phyloP scores from a whole-genome alignment of 192 early-diverging fungal species.

The Backusella parvicylindrica region DNA sequence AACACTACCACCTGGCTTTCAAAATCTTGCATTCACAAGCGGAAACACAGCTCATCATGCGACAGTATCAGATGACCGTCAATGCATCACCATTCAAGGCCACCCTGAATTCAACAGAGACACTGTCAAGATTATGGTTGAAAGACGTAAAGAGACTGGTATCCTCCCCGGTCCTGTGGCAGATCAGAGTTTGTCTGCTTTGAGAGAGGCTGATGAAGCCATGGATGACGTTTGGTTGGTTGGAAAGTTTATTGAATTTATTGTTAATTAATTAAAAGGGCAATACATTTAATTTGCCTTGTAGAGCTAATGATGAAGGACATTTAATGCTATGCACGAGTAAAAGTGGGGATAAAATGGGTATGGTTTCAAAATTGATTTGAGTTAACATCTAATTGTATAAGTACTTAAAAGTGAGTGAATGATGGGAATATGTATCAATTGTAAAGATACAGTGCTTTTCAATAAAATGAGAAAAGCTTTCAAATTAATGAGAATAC shows the following conservation, averaged over 20 bases:
- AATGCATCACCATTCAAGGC: constrained; percentile 62
- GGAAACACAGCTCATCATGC: constrained; percentile 56
- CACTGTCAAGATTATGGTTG: constrained; percentile 37
- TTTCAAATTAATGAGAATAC: no score
- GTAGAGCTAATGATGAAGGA: not conserved
- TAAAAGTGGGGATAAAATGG: not conserved
- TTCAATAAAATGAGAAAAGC: no score
- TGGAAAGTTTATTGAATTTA: constrained; percentile 20
- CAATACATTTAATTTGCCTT: not conserved
- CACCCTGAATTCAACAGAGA: constrained; percentile 66
- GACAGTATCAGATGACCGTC: constrained; percentile 51
- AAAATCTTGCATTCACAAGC: constrained; percentile 46
- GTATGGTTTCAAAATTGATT: not conserved
- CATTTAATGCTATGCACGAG: not conserved
- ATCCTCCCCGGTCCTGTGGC: constrained; percentile 33
- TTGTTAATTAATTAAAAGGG: not conserved
- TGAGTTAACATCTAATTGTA: not conserved
- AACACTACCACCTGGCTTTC: constrained; percentile 58
- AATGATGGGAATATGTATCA: no score
- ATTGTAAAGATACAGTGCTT: no score
- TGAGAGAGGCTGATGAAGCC: constrained; percentile 8
- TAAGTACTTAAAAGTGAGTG: not conserved
- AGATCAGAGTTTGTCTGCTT: constrained; percentile 11
- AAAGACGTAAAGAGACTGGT: constrained; percentile 26
- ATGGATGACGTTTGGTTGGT: constrained; percentile 36